These are phyloP conservation scores for Patellifolia procumbens DNA, from an alignment of 179 eudicot genomes.

Conservation along the genomic window DNA sequence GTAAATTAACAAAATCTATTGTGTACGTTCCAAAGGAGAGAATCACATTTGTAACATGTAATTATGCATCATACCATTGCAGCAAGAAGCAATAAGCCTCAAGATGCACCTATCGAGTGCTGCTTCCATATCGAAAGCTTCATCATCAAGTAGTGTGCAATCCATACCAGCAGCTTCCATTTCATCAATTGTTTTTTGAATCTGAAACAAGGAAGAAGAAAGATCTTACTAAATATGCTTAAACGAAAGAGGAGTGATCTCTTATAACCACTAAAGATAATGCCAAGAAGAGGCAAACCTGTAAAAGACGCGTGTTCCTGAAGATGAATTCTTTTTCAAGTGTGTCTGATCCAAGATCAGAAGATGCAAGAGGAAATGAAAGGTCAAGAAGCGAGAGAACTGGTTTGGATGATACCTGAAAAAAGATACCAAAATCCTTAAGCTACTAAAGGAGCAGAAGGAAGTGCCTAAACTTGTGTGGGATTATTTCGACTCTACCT, in stretches of 20 bases:
- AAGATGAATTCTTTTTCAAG: slow-evolving; percentile 92
- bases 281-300: slow-evolving; percentile 43
- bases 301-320: slow-evolving; percentile 67
- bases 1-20: background rate
- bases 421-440: slow-evolving; percentile 11
- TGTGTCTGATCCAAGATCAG: slow-evolving; percentile 86
- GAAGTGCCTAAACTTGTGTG: background rate
- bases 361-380: slow-evolving; percentile 84
- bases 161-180: slow-evolving; percentile 60
- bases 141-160: slow-evolving; percentile 70
- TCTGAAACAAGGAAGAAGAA: slow-evolving; percentile 43
- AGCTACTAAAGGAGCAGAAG: background rate
- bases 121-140: slow-evolving; percentile 72
- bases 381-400: slow-evolving; percentile 76
- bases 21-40: background rate
- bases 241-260: background rate
- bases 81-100: slow-evolving; percentile 92
- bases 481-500: slow-evolving; percentile 43
- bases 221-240: slow-evolving; percentile 5
- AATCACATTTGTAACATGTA: background rate
- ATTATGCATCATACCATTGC: slow-evolving; percentile 61
- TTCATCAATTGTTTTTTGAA: slow-evolving; percentile 73
- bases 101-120: slow-evolving; percentile 91
- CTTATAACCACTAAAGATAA: background rate
- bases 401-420: slow-evolving; percentile 83